A percentile compares a stretch with the other conserved stretches of the same genome.
These are phyloP conservation scores for Gossypium lobatum DNA, from an alignment of 441 rosid species.

Conservation along the genomic window DNA sequence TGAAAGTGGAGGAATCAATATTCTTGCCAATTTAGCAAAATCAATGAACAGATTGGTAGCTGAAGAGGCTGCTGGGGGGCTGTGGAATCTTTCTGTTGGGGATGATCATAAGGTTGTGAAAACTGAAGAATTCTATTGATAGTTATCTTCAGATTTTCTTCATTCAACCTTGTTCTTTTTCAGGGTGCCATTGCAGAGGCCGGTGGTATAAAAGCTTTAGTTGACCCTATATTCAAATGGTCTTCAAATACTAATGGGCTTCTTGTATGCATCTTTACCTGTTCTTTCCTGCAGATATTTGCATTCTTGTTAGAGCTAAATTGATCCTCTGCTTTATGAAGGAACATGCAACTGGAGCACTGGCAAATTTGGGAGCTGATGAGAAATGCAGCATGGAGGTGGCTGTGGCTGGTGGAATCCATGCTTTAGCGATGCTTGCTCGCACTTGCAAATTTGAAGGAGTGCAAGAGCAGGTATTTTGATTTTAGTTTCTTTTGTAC, in stretches of 20 bases:
- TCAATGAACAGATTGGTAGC: conserved; percentile 87
- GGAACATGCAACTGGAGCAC: conserved; percentile 98
- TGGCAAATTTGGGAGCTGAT: conserved; percentile 95
- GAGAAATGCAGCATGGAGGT: conserved; percentile 95
- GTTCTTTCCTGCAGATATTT: not conserved
- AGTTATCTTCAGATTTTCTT: not conserved
- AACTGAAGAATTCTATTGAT: not conserved
- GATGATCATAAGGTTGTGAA: conserved; percentile 86
- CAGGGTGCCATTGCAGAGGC: conserved; percentile 91
- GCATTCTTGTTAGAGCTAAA: not conserved
- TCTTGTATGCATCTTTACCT: conserved; percentile 39
- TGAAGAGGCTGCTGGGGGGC: conserved; percentile 98
- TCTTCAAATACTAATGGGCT: conserved; percentile 77
- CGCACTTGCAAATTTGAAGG: conserved; percentile 84
- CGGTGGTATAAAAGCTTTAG: conserved; percentile 88
- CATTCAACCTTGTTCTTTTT: conserved; percentile 14
- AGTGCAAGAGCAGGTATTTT: conserved; percentile 83
- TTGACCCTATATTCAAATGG: conserved; percentile 95
- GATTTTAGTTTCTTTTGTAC: not conserved
- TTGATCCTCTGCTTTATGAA: conserved; percentile 16
- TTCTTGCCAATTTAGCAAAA: conserved; percentile 71
- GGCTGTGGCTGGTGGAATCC: conserved; percentile 79
- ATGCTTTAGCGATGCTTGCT: conserved; percentile 92
- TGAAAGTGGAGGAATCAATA: conserved; percentile 73
- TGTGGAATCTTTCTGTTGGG: conserved; percentile 97